A percentile compares a stretch with the other conserved stretches of the same genome.
phyloP scores from a whole-genome alignment of 176 grass and related monocot genomes.

The Zoysia pacifica region DNA sequence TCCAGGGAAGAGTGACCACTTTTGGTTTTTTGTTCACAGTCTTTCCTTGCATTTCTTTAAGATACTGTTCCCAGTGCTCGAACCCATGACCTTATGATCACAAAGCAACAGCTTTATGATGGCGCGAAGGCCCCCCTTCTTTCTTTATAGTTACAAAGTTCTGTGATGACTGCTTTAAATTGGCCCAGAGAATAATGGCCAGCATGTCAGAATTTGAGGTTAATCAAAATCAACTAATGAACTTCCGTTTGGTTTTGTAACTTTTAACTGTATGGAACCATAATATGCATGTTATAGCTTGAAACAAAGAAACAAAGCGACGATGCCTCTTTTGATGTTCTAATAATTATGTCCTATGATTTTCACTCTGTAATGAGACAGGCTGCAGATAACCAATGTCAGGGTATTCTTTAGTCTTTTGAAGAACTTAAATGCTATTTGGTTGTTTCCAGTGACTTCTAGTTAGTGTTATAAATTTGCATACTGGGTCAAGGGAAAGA shows the following conservation, averaged over 20 bases:
- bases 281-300: slow-evolving; percentile 2
- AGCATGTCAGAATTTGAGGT: background rate
- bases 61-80: too few species aligned
- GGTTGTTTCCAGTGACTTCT: slow-evolving; percentile 2
- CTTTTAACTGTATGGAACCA: slow-evolving; percentile 16
- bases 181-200: background rate
- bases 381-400: slow-evolving; percentile 28
- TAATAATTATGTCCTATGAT: slow-evolving; percentile 45
- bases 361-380: slow-evolving; percentile 24
- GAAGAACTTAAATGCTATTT: slow-evolving; percentile 26
- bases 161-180: background rate
- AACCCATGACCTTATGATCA: too few species aligned
- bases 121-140: too few species aligned
- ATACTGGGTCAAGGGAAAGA: slow-evolving; percentile 72
- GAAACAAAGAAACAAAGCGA: slow-evolving; percentile 46
- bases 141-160: too few species aligned
- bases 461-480: slow-evolving; percentile 33
- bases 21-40: too few species aligned
- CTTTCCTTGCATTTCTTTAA: too few species aligned
- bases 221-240: background rate
- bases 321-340: slow-evolving; percentile 28
- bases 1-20: too few species aligned
- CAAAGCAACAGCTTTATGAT: too few species aligned
- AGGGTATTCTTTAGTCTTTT: slow-evolving; percentile 30
- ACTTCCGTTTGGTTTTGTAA: background rate